Evolutionary conservation across 306 rosid genomes (phyloP).

Genomic region (Quercus parvula): DNA sequence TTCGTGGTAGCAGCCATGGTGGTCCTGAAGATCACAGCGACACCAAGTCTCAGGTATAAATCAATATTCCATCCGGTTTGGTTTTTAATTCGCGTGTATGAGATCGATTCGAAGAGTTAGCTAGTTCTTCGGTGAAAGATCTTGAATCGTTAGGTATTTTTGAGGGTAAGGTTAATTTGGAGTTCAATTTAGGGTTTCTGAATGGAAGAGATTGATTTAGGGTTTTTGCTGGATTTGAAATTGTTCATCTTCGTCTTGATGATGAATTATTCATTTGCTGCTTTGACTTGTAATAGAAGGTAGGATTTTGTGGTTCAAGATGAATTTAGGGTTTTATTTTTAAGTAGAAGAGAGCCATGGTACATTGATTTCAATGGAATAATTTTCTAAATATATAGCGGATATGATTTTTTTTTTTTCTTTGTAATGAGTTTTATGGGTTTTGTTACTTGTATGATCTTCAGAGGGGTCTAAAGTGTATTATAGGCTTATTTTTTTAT

Average conservation of each 20-base stretch:
- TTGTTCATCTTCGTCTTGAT: neutral
- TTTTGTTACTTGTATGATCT: neutral
- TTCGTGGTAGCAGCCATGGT: conserved; percentile 39
- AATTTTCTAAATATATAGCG: neutral
- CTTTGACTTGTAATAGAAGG: neutral
- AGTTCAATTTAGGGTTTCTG: neutral
- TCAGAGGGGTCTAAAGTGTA: neutral
- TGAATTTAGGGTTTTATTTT: neutral
- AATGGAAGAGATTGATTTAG: neutral
- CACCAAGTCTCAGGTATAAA: conserved; percentile 67
- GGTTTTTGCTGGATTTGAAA: neutral
- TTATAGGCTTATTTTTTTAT: neutral
- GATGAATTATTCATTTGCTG: neutral
- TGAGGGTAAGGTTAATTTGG: neutral
- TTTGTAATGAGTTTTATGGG: neutral
- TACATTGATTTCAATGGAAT: neutral
- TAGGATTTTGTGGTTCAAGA: neutral
- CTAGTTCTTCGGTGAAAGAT: neutral
- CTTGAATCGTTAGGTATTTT: neutral
- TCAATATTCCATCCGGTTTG: neutral
- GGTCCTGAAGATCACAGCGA: conserved; percentile 51
- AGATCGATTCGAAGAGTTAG: too few relatives aligned
- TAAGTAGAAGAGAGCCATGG: neutral
- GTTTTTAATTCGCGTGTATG: neutral
- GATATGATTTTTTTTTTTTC: neutral